phyloP scores from a whole-genome alignment of 164 flowering plant genomes.

The Kalanchoe fedtschenkoi region DNA sequence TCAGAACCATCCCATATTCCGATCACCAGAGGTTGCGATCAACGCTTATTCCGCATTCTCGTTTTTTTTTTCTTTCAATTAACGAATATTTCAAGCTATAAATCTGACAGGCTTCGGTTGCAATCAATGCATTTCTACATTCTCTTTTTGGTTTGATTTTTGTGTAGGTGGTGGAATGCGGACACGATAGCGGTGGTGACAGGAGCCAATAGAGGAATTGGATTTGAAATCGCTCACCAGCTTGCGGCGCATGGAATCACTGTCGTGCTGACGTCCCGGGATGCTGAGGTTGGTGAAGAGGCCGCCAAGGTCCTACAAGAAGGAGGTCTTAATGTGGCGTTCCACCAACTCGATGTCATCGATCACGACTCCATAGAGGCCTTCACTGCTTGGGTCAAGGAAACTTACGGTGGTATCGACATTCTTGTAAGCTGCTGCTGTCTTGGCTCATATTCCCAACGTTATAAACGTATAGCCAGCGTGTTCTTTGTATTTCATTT shows the following conservation, averaged over 20 bases:
- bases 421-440: constrained; percentile 45
- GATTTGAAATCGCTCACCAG: constrained; percentile 80
- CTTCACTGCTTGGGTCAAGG: constrained; percentile 52
- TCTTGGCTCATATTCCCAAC: neutral
- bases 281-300: constrained; percentile 42
- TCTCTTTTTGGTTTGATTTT: neutral
- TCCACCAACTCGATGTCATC: constrained; percentile 64
- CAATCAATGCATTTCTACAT: neutral
- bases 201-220: constrained; percentile 90
- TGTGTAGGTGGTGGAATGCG: constrained; percentile 73
- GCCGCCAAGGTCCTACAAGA: constrained; percentile 55
- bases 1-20: constrained; percentile 55
- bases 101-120: too few species aligned
- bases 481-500: too few species aligned
- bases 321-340: constrained; percentile 49
- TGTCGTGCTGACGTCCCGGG: constrained; percentile 71
- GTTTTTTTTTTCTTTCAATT: neutral
- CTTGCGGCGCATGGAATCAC: constrained; percentile 65
- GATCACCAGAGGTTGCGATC: constrained; percentile 36
- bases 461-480: neutral
- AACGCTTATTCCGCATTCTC: neutral
- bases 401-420: constrained; percentile 58
- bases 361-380: constrained; percentile 37
- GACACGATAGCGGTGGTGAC: constrained; percentile 88
- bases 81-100: neutral